These are phyloP conservation scores for Cucumis hystrix DNA, from an alignment of 306 rosid genomes.

Conservation along the genomic window DNA sequence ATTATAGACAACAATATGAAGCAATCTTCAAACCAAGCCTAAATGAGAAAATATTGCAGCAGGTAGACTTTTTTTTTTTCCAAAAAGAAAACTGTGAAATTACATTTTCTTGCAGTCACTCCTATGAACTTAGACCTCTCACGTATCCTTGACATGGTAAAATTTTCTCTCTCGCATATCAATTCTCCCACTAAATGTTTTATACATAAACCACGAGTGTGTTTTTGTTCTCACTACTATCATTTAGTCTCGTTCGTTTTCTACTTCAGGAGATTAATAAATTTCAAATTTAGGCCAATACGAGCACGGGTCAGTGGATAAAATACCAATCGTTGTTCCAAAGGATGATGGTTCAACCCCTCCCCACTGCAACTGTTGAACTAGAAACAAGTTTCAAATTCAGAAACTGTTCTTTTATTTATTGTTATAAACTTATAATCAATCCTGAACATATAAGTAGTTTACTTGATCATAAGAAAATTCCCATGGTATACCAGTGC, in stretches of 20 bases:
- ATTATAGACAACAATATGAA: background rate
- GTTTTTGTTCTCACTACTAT: background rate
- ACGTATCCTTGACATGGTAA: background rate
- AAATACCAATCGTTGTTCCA: no score
- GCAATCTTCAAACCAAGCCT: background rate
- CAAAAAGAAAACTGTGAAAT: background rate
- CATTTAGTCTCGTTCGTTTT: background rate
- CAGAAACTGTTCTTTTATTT: background rate
- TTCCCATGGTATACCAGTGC: background rate
- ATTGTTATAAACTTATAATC: background rate
- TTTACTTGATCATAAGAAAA: background rate
- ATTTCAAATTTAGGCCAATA: background rate
- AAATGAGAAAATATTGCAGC: slow-evolving; percentile 1
- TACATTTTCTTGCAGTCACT: background rate
- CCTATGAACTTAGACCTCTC: background rate
- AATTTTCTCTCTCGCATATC: background rate
- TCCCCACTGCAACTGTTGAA: no score
- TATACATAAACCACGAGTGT: background rate
- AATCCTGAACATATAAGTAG: background rate
- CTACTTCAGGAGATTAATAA: background rate
- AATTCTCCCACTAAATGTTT: background rate
- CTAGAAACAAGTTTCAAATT: background rate
- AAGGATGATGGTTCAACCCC: no score
- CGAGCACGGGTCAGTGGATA: no score
- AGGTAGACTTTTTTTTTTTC: background rate